These are phyloP conservation scores for Colletotrichum sp. DNA, from an alignment of 2,329 filamentous ascomycete species.

Conservation along the genomic window DNA sequence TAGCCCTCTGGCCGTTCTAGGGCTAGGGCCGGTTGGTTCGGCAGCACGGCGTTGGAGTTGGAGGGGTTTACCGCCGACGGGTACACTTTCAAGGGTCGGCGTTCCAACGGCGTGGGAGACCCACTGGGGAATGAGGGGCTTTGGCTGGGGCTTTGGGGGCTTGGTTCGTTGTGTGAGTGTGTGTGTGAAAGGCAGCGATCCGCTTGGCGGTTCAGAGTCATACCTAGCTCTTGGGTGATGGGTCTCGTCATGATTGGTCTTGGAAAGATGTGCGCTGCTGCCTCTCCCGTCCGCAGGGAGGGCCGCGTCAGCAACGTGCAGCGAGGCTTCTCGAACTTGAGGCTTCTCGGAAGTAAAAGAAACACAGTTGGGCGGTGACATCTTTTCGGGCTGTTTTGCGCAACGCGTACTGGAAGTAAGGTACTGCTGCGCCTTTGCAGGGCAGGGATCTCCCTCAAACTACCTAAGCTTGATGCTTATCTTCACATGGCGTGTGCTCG, in stretches of 20 bases:
- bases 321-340: background rate
- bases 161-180: background rate
- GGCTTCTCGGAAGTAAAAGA: background rate
- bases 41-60: conserved; percentile 2
- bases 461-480: conserved; percentile 15
- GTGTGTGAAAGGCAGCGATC: background rate
- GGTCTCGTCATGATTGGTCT: background rate
- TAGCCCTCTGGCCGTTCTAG: background rate
- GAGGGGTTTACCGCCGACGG: background rate
- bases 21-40: conserved; percentile 4
- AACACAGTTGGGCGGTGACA: background rate
- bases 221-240: background rate
- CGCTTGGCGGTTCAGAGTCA: background rate
- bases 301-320: conserved; percentile 16
- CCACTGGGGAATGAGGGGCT: background rate
- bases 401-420: conserved; percentile 1
- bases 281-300: background rate
- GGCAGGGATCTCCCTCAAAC: background rate
- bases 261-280: conserved; percentile 2
- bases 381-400: background rate
- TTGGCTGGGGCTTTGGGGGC: background rate
- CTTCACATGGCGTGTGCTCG: conserved; percentile 4
- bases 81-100: background rate
- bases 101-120: conserved; percentile 12
- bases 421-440: background rate